A percentile compares a stretch with the other conserved stretches of the same genome.
phyloP scores from a whole-genome alignment of 805 yeast genomes.

The Yarrowia phangngaensis region DNA sequence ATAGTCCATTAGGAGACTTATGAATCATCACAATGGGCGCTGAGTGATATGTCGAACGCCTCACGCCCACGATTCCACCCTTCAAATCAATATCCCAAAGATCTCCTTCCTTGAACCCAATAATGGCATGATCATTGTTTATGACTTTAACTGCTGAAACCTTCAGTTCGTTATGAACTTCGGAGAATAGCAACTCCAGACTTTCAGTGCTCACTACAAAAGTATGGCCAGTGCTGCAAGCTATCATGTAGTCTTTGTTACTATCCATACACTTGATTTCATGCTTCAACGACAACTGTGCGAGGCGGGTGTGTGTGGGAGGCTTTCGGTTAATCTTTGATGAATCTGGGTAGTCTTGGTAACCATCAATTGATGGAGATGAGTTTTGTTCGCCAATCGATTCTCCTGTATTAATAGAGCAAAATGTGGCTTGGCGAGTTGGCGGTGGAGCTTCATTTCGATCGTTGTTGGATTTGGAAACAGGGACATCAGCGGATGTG shows the following conservation, averaged over 20 bases:
- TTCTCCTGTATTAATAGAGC: constrained; percentile 2
- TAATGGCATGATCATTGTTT: constrained; percentile 28
- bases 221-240: constrained; percentile 25
- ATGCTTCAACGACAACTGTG: constrained; percentile 32
- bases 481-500: background rate
- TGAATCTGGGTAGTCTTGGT: constrained; percentile 34
- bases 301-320: constrained; percentile 31
- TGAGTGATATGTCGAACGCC: constrained; percentile 32
- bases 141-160: constrained; percentile 29
- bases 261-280: constrained; percentile 28
- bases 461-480: background rate
- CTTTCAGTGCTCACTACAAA: constrained; percentile 32
- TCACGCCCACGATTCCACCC: constrained; percentile 20
- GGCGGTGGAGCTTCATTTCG: background rate
- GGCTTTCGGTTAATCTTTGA: constrained; percentile 38
- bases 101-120: constrained; percentile 41
- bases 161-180: constrained; percentile 32
- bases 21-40: constrained; percentile 31
- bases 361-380: constrained; percentile 15
- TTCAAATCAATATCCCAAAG: constrained; percentile 35
- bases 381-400: background rate
- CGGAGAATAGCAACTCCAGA: constrained; percentile 34
- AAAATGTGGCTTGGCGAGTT: constrained; percentile 1
- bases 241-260: constrained; percentile 7
- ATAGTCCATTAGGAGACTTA: constrained; percentile 31